These are phyloP conservation scores for Botrytis aclada DNA, from an alignment of 2,329 filamentous ascomycete species.

Conservation along the genomic window DNA sequence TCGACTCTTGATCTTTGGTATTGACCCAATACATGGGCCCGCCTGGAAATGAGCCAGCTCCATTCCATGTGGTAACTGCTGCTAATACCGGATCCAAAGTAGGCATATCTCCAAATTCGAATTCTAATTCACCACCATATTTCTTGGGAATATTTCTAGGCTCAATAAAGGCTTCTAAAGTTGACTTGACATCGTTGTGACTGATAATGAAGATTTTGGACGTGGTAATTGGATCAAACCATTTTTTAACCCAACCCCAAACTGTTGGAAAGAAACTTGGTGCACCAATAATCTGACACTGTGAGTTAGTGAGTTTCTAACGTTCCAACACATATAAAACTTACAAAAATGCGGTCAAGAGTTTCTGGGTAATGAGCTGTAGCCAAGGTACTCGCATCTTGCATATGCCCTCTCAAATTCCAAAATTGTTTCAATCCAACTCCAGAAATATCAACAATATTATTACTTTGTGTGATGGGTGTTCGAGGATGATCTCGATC, in stretches of 20 bases:
- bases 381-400: constrained; percentile 81
- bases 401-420: constrained; percentile 93
- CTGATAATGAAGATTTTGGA: constrained; percentile 94
- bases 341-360: constrained; percentile 70
- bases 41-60: constrained; percentile 49
- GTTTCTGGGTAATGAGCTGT: constrained; percentile 96
- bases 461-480: constrained; percentile 89
- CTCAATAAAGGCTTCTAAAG: constrained; percentile 79
- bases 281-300: constrained; percentile 72
- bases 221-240: constrained; percentile 91
- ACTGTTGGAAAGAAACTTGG: constrained; percentile 89
- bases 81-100: constrained; percentile 63
- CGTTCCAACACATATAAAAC: constrained; percentile 9
- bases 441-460: constrained; percentile 88
- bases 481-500: constrained; percentile 71
- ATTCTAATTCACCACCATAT: constrained; percentile 86
- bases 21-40: constrained; percentile 58
- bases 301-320: constrained; percentile 11
- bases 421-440: constrained; percentile 93
- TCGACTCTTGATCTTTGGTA: constrained; percentile 37
- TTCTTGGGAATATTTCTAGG: constrained; percentile 78
- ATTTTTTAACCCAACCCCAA: constrained; percentile 92
- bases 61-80: constrained; percentile 51
- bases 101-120: constrained; percentile 72
- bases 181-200: constrained; percentile 68